These are phyloP conservation scores for Xylaria sp. DNA, from an alignment of 2,329 filamentous ascomycete species.

Conservation along the genomic window DNA sequence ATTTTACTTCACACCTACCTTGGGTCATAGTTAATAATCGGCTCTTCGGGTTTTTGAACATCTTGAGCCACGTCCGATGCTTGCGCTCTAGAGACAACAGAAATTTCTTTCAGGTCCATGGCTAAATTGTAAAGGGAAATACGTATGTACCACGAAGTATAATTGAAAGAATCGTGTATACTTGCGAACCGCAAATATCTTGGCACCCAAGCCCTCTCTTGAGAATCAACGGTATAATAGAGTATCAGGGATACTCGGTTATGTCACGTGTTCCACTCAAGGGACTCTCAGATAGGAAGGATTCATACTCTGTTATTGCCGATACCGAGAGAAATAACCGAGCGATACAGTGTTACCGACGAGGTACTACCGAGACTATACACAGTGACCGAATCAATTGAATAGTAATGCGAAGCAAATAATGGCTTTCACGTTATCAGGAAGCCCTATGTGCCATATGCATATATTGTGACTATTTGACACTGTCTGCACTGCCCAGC, in stretches of 20 bases:
- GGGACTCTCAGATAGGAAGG: neutral
- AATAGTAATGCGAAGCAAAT: neutral
- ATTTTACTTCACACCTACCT: neutral
- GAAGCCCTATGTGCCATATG: neutral
- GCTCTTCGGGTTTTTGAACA: neutral
- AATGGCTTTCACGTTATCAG: neutral
- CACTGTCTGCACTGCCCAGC: neutral
- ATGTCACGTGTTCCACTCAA: slow-evolving; percentile 6
- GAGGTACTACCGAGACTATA: neutral
- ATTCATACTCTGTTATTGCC: slow-evolving; percentile 25
- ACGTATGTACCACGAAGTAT: neutral
- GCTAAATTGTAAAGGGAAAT: neutral
- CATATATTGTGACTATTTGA: slow-evolving; percentile 19
- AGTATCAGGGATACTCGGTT: slow-evolving; percentile 27
- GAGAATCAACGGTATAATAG: slow-evolving; percentile 2
- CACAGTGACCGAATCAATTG: neutral
- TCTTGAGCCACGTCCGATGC: neutral
- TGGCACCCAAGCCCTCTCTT: slow-evolving; percentile 1
- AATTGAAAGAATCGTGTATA: neutral
- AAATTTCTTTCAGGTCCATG: slow-evolving; percentile 18
- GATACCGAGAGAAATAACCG: slow-evolving; percentile 33
- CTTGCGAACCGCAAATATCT: neutral
- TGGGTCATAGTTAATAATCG: slow-evolving; percentile 10
- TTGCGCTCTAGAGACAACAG: neutral
- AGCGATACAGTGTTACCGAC: slow-evolving; percentile 10